Evolutionary conservation across 2,329 filamentous ascomycete species (phyloP).

Genomic region (Epichloe amarillans): DNA sequence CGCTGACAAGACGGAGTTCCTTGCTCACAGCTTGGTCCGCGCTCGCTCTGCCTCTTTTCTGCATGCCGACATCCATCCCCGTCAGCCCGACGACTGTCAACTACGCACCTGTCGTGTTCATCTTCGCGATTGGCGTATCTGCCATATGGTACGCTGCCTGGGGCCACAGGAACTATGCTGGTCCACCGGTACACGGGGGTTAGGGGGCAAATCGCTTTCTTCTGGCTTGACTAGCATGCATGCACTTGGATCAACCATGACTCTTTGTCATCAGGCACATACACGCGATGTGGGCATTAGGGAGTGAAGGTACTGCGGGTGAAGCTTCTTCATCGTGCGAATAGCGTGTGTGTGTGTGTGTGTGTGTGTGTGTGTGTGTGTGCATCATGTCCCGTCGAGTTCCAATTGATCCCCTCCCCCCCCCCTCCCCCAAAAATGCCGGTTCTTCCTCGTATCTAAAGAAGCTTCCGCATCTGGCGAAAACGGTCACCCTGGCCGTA

Average conservation of each 20-base stretch:
- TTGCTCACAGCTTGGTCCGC: constrained; percentile 43
- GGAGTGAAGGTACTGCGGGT: not conserved
- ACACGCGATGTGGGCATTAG: not conserved
- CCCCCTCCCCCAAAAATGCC: not conserved
- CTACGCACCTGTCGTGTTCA: constrained; percentile 64
- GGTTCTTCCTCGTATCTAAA: too few relatives aligned
- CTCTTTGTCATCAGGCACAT: too few relatives aligned
- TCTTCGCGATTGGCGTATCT: constrained; percentile 48
- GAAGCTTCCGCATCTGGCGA: too few relatives aligned
- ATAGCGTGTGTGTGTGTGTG: not conserved
- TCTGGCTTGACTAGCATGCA: not conserved
- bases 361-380: not conserved
- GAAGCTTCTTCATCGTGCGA: not conserved
- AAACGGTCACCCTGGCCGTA: too few relatives aligned
- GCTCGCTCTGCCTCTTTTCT: constrained; percentile 60
- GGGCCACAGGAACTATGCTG: constrained; percentile 56
- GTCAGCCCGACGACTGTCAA: constrained; percentile 49
- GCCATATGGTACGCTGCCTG: constrained; percentile 54
- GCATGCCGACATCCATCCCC: constrained; percentile 53
- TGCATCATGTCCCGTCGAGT: not conserved
- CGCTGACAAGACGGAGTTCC: constrained; percentile 5
- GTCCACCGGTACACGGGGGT: constrained; percentile 38
- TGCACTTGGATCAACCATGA: too few relatives aligned
- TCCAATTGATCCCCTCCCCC: not conserved
- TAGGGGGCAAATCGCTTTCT: not conserved